A percentile compares a stretch with the other conserved stretches of the same genome.
Conservation (phyloP, 352 stramenopile species). For the Saprolegnia diclina region DNA sequence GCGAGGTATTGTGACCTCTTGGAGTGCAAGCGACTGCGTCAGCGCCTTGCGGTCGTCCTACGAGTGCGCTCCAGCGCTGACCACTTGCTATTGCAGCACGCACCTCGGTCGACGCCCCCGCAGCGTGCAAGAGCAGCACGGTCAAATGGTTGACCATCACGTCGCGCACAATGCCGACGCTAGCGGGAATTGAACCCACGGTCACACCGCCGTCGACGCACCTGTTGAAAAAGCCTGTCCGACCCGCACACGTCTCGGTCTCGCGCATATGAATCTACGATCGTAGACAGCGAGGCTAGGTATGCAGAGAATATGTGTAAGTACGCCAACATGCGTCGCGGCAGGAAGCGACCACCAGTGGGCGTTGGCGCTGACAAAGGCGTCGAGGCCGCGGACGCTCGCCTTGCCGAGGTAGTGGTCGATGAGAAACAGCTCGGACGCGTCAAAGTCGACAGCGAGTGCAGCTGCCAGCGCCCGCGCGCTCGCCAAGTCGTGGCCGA, state of each 20-base stretch:
- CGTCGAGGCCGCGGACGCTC: constrained; percentile 46
- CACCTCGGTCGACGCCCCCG: too few relatives aligned
- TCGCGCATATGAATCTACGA: constrained; percentile 64
- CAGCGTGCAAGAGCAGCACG: constrained; percentile 35
- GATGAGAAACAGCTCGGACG: constrained; percentile 75
- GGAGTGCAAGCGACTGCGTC: too few relatives aligned
- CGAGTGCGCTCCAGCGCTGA: too few relatives aligned
- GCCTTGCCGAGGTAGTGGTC: constrained; percentile 82
- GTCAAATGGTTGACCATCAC: constrained; percentile 82
- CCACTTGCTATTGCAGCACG: too few relatives aligned
- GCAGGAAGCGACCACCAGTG: constrained; percentile 25
- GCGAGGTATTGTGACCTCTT: too few relatives aligned
- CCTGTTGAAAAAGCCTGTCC: constrained; percentile 65
- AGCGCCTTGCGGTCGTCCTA: too few relatives aligned
- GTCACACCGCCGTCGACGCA: constrained; percentile 9
- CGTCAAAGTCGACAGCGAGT: constrained; percentile 43
- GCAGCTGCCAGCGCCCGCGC: constrained; percentile 39
- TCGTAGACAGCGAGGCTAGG: too few relatives aligned
- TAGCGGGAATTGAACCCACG: background rate
- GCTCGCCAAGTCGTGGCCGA: constrained; percentile 52
- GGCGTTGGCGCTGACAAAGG: constrained; percentile 52
- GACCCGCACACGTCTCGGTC: constrained; percentile 49
- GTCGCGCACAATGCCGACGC: constrained; percentile 65
- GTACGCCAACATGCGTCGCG: constrained; percentile 35
- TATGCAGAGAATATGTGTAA: constrained; percentile 29